Evolutionary conservation across 768 basidiomycete species (phyloP).

Genomic region (Russula emetica): DNA sequence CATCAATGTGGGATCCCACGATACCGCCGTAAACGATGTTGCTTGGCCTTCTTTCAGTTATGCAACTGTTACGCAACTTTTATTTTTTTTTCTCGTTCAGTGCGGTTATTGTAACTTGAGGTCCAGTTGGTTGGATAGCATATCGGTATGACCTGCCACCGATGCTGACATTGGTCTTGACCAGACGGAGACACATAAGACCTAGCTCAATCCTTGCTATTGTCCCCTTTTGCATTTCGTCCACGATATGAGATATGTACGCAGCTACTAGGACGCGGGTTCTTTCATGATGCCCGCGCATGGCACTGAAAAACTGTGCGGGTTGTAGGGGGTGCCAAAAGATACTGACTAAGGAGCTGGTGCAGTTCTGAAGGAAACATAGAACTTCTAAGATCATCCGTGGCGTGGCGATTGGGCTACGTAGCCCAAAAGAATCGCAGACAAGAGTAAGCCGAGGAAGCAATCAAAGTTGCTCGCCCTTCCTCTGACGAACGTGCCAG

Average conservation of each 20-base stretch:
- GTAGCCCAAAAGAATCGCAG: not conserved
- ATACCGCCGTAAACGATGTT: not conserved
- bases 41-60: not conserved
- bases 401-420: conserved; percentile 16
- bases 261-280: not conserved
- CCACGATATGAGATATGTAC: not conserved
- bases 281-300: not conserved
- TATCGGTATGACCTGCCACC: not conserved
- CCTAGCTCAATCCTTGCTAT: not conserved
- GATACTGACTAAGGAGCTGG: not conserved
- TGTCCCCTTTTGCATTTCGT: not conserved
- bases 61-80: not conserved
- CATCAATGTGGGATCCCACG: not conserved
- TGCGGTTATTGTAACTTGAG: too few species aligned
- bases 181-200: not conserved
- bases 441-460: not conserved
- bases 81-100: too few species aligned
- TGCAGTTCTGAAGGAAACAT: not conserved
- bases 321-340: not conserved
- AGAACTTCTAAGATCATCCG: not conserved
- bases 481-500: not conserved
- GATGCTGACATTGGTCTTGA: not conserved
- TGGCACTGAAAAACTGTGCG: not conserved
- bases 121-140: not conserved
- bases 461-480: not conserved